These are phyloP conservation scores for Endogone sp. DNA, from an alignment of 192 early-diverging fungal genomes.

Conservation along the genomic window DNA sequence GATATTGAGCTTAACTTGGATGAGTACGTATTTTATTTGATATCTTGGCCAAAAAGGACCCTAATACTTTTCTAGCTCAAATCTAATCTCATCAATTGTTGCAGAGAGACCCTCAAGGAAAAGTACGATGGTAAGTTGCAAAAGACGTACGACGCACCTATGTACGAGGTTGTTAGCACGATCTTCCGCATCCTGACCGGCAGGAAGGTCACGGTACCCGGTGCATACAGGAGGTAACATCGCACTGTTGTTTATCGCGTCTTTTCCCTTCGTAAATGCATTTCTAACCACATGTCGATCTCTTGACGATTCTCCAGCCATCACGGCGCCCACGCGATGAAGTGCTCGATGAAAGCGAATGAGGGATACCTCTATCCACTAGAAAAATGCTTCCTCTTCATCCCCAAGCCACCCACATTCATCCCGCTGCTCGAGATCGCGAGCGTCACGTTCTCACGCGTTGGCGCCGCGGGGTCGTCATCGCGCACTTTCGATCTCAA, in stretches of 20 bases:
- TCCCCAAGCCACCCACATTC: slow-evolving; percentile 90
- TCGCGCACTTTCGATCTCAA: slow-evolving; percentile 93
- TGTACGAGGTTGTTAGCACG: slow-evolving; percentile 81
- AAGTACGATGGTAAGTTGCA: slow-evolving; percentile 75
- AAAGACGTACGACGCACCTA: slow-evolving; percentile 80
- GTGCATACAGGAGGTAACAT: slow-evolving; percentile 39
- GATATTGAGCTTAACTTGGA: slow-evolving; percentile 82
- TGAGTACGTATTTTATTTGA: slow-evolving; percentile 35
- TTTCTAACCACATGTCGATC: no score
- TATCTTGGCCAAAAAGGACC: background rate
- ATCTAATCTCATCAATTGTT: slow-evolving; percentile 8
- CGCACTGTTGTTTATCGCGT: no score
- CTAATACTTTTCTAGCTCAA: background rate
- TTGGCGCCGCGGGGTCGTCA: slow-evolving; percentile 42
- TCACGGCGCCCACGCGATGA: slow-evolving; percentile 77
- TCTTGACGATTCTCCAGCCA: no score
- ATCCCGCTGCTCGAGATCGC: slow-evolving; percentile 84
- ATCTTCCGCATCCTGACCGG: slow-evolving; percentile 82
- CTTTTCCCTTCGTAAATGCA: no score
- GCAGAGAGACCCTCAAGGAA: slow-evolving; percentile 56
- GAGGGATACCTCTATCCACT: slow-evolving; percentile 93
- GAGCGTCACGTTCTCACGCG: slow-evolving; percentile 86
- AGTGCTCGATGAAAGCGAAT: slow-evolving; percentile 96
- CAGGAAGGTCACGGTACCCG: slow-evolving; percentile 70
- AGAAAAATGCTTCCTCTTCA: slow-evolving; percentile 90